These are phyloP conservation scores for Cryomyces antarcticus DNA, from an alignment of 495 filamentous ascomycete species.

Conservation along the genomic window DNA sequence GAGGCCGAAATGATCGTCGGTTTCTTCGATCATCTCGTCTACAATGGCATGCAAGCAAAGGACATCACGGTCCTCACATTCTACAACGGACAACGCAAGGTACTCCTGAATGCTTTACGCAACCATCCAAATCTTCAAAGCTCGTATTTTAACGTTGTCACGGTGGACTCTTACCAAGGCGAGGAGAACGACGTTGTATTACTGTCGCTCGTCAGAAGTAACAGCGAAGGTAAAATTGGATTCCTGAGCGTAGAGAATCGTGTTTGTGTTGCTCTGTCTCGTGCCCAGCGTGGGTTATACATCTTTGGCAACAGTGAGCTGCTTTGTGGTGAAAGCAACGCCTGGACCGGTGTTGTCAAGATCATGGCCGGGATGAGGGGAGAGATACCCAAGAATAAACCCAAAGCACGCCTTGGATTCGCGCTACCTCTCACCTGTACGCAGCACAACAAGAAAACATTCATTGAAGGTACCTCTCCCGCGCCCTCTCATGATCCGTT, in stretches of 20 bases:
- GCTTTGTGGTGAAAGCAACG: constrained; percentile 23
- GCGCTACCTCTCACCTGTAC: constrained; percentile 18
- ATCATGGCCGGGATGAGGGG: constrained; percentile 12
- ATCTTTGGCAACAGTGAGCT: constrained; percentile 61
- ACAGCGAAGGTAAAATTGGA: constrained; percentile 31
- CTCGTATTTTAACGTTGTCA: constrained; percentile 43
- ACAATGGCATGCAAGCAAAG: constrained; percentile 35
- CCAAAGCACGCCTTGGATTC: constrained; percentile 15
- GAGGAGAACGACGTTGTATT: constrained; percentile 82
- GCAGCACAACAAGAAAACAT: constrained; percentile 15
- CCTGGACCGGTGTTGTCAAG: constrained; percentile 17
- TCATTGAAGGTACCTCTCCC: constrained; percentile 17
- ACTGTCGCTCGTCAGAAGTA: constrained; percentile 68
- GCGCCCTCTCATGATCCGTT: neutral
- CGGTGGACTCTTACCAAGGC: constrained; percentile 86
- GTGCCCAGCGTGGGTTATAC: constrained; percentile 69
- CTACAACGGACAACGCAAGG: constrained; percentile 70
- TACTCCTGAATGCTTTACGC: constrained; percentile 32
- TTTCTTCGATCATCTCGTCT: constrained; percentile 51
- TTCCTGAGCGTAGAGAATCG: constrained; percentile 61
- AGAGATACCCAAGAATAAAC: neutral
- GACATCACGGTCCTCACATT: constrained; percentile 73
- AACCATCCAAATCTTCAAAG: constrained; percentile 28
- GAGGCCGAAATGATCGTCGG: constrained; percentile 63
- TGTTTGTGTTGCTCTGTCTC: constrained; percentile 72